Base-by-base conservation (phyloP, 2,329 filamentous ascomycete species). In the Biscogniauxia sp. region DNA sequence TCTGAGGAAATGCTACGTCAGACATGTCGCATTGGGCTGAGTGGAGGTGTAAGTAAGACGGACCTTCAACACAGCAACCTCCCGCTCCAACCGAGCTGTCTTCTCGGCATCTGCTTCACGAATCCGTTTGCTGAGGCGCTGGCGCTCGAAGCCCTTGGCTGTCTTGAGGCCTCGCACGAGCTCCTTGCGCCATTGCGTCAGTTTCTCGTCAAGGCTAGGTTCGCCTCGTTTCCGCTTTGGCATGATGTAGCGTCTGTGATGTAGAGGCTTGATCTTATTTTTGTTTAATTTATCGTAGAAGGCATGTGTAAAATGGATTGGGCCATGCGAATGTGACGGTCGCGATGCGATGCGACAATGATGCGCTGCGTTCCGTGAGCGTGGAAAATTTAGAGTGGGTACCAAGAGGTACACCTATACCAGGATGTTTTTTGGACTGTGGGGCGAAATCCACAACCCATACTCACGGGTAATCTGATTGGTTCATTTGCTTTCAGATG, bases 101-200 rank as follows among this genome's bases (percentile, higher is more conserved):
- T 87, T 85, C 52, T 82, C 82, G 8, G 75, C 65, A 1, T 78
- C 79, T 56, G 77, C 76, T 26, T 85, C 82, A 55, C 76, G 80
- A 15, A 84, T 74, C 51, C 82, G 78, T 73, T 86, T 88, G 63
- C 88, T 83, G 61, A 90, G 82, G 65, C 92, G 90, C 76, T 94
- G 91, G 53, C 90, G 83, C 78, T 94, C 91, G 70, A 92, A 89
- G 53, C 88, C 88, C 72, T 91, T 92, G 59, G 88, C 88, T 11
- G 82, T 79, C 74, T 92, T 92, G 62, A 94, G 80, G 0, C 88
- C 88, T 60, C 85, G 83, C 63, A 82, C 82, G 8, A 94, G 79
- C 41, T 87, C 81, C 70, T 85, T 86, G 64, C 82, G 80, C 68
- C 81, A 78, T 66, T 84, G 82, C 8, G 79, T 75, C n/a, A 88